A percentile compares a stretch with the other conserved stretches of the same genome.
Conservation (phyloP, 345 rosid genomes). For the Brassica cretica region DNA sequence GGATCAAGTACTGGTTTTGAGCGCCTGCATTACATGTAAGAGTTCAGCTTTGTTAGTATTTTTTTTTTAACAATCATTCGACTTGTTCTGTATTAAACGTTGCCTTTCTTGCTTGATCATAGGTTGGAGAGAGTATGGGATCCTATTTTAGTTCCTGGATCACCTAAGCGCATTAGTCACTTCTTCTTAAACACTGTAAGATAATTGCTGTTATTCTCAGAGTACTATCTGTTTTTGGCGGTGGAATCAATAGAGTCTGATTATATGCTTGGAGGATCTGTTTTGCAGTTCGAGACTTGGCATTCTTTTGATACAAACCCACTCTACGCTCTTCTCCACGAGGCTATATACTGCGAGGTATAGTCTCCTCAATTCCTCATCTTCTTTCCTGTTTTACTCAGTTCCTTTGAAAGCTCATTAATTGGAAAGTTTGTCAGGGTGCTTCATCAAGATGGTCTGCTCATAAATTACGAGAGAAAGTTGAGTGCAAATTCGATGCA, state of each 20-base stretch:
- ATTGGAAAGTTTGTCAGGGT: conserved; percentile 48
- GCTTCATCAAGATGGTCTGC: conserved; percentile 87
- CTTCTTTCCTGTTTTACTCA: neutral
- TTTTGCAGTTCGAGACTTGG: conserved; percentile 74
- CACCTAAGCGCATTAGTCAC: conserved; percentile 62
- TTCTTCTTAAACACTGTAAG: conserved; percentile 81
- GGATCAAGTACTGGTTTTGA: conserved; percentile 91
- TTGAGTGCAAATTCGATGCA: conserved; percentile 66
- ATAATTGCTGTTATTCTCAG: neutral
- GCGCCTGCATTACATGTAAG: conserved; percentile 88
- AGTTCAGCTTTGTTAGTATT: conserved; percentile 1
- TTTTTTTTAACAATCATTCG: neutral
- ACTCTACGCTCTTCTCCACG: conserved; percentile 80
- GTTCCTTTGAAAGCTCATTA: neutral
- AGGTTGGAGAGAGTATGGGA: conserved; percentile 98
- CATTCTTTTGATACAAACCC: conserved; percentile 78
- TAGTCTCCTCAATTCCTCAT: neutral
- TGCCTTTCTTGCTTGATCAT: conserved; percentile 1
- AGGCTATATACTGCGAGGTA: conserved; percentile 68
- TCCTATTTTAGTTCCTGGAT: conserved; percentile 73
- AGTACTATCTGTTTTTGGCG: neutral
- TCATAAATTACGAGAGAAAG: conserved; percentile 51
- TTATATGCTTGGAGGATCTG: conserved; percentile 1
- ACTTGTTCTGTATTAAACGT: neutral
- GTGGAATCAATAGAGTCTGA: conserved; percentile 11